A percentile compares a stretch with the other conserved stretches of the same genome.
These are phyloP conservation scores for Eucalyptus camaldulensis DNA, from an alignment of 345 rosid species.

Conservation along the genomic window DNA sequence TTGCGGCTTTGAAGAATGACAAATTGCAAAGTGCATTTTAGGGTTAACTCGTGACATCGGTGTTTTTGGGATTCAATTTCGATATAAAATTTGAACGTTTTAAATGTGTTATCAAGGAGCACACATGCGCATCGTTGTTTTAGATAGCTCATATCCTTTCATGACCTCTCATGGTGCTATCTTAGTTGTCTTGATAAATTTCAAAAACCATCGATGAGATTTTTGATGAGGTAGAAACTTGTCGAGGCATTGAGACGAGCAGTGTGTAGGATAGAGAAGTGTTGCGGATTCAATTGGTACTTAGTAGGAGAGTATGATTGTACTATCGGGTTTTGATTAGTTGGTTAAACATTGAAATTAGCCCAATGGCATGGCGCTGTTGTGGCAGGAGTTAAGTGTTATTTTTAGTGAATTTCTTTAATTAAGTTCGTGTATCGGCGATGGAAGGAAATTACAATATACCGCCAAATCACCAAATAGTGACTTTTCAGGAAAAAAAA, in stretches of 20 bases:
- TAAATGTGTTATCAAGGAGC: no score
- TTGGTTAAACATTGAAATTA: background rate
- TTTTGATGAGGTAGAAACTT: background rate
- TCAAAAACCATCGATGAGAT: accelerated
- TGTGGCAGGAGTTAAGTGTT: background rate
- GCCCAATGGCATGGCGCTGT: background rate
- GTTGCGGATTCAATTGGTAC: background rate
- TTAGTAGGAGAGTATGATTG: background rate
- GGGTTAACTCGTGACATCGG: background rate
- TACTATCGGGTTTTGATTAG: background rate
- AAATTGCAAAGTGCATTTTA: background rate
- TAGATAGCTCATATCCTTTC: accelerated
- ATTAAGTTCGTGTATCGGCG: background rate
- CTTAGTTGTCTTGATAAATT: background rate
- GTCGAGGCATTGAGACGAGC: accelerated
- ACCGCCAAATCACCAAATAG: background rate
- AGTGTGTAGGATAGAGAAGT: background rate
- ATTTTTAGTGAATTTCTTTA: background rate
- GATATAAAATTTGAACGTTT: background rate
- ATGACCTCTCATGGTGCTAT: background rate
- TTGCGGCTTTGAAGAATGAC: background rate
- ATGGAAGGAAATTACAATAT: background rate
- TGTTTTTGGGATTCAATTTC: background rate
- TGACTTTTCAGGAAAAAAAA: background rate
- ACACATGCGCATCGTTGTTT: accelerated